Base-by-base conservation (phyloP, 345 rosid genomes). In the Eucalyptus regnans region DNA sequence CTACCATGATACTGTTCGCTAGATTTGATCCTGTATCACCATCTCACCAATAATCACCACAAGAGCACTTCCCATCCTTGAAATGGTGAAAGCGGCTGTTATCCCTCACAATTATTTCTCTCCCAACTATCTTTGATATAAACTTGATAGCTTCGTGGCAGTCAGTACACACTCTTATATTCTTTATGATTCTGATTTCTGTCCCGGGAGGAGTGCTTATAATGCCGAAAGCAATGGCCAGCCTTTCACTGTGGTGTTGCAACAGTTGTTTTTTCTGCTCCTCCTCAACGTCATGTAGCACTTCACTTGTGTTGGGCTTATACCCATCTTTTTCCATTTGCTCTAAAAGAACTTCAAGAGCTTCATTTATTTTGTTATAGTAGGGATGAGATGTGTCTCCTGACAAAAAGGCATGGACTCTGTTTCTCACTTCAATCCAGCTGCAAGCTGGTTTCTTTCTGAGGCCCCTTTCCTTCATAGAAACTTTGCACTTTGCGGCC, bases 11-110 rank as follows among this genome's bases (percentile, higher is more conserved):
- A 76, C 48, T 41, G 84, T 44, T 41, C 16, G 7, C 83, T 76
- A 76, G 48, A 41, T 76, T 33, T 20, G 84, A 76, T 76, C 29
- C 23, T 22, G 48, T 41, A 76, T 76, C 9, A 76, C 48, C 50
- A 85, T 41, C 20, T 93, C 91, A 96, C 98, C 97, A 97, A 86
- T 95, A 96, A 91, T 96, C 97, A 90, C 95, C 94, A 90, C 98
- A 96, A 22, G 97, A 96, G 90, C 98, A 96, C 86, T 89, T 91
- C 20, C 97, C 97, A 89, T 89, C 91, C 87, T 91, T 93, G 85
- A 95, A 96, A 93, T 95, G 98, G 89, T 95, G 97, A 91, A 97
- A 96, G 50, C 97, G 92, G 88, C 94, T 96, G 88, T 94, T 95
- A 89, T 96, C 98, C 89, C 98, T 92, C 4, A 96, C 94, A 49